Evolutionary conservation across 805 yeast genomes (phyloP).

Genomic region (Komagataella ulmi): DNA sequence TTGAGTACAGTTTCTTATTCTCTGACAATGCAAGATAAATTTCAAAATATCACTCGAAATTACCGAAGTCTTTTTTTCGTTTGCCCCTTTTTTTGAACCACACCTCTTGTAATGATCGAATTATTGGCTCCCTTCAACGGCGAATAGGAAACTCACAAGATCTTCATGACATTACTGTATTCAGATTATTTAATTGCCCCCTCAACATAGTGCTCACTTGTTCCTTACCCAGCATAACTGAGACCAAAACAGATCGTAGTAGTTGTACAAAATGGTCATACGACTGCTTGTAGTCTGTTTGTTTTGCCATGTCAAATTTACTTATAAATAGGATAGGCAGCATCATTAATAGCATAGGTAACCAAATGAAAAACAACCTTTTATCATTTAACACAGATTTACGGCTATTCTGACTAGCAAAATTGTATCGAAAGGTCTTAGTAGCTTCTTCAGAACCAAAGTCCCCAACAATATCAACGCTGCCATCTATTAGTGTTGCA

Average conservation of each 20-base stretch:
- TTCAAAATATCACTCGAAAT: too few species aligned
- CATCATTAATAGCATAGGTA: slow-evolving; percentile 57
- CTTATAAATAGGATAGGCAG: slow-evolving; percentile 24
- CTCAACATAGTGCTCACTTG: slow-evolving; percentile 29
- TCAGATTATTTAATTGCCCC: slow-evolving; percentile 22
- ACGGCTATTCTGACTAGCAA: slow-evolving; percentile 13
- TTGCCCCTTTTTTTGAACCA: background rate
- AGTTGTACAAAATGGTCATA: slow-evolving; percentile 22
- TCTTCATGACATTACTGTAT: slow-evolving; percentile 22
- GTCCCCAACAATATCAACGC: background rate
- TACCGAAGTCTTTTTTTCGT: too few species aligned
- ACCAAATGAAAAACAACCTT: slow-evolving; percentile 84
- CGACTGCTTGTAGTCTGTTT: slow-evolving; percentile 1
- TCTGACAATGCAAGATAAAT: background rate
- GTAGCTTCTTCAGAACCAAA: slow-evolving; percentile 1
- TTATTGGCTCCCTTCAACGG: too few species aligned
- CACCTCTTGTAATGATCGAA: too few species aligned
- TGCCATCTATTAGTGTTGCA: slow-evolving; percentile 1
- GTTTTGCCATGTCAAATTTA: slow-evolving; percentile 10
- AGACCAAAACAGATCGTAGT: slow-evolving; percentile 30
- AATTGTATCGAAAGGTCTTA: slow-evolving; percentile 7
- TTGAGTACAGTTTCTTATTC: slow-evolving; percentile 21
- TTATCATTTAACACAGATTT: slow-evolving; percentile 56
- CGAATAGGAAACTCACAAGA: too few species aligned
- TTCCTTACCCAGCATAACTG: slow-evolving; percentile 37